Percentiles rank a stretch among this genome's conserved stretches.
These are phyloP conservation scores for Nematocida ausubeli DNA, from an alignment of 371 early-diverging fungal genomes.

Conservation along the genomic window DNA sequence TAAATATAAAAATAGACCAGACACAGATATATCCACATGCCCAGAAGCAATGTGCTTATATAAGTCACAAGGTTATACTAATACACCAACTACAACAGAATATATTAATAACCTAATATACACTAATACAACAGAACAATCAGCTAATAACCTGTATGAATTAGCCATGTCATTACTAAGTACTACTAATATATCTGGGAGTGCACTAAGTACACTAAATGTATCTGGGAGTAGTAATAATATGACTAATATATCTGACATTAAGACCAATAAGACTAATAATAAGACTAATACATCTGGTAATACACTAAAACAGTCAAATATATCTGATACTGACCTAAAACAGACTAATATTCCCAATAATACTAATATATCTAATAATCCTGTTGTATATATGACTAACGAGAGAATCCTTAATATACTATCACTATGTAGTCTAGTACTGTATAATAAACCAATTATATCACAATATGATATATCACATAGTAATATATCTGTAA, in stretches of 20 bases:
- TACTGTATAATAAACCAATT: constrained; percentile 21
- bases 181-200: background rate
- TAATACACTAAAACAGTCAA: too few species aligned
- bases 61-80: background rate
- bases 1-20: constrained; percentile 12
- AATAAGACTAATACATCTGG: too few species aligned
- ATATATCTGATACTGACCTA: too few species aligned
- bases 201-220: too few species aligned
- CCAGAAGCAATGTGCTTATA: constrained; percentile 31
- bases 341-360: too few species aligned
- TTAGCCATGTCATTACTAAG: background rate
- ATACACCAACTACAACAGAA: background rate
- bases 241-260: too few species aligned
- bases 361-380: too few species aligned
- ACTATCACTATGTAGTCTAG: constrained; percentile 18
- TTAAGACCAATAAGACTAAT: too few species aligned
- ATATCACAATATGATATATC: constrained; percentile 8
- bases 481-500: constrained; percentile 25
- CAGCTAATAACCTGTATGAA: constrained; percentile 9
- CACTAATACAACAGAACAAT: background rate
- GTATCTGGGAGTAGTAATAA: too few species aligned
- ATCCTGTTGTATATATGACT: too few species aligned
- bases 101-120: constrained; percentile 2
- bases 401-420: constrained; percentile 19
- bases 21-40: background rate